Base-by-base conservation (phyloP, 495 filamentous ascomycete species). In the Tuber microsphaerosporum region DNA sequence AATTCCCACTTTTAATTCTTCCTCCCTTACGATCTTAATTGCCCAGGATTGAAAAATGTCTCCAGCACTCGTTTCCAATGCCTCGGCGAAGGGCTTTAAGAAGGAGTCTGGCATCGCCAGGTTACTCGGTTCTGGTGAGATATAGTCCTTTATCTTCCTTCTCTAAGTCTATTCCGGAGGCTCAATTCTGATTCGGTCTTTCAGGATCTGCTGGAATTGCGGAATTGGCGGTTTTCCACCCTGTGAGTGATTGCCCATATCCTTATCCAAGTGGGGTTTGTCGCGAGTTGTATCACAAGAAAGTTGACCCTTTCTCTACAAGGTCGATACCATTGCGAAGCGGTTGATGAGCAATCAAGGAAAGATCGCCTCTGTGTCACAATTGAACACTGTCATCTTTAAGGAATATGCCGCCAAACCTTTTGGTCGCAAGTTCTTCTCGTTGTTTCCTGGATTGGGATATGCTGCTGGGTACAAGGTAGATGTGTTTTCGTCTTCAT, bases 401-500 rank as follows among this genome's bases (percentile, higher is more conserved):
- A 95, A 91, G 85, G 92, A 97, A 77, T 91, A 92, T 84, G 93
- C 94, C 78, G 83, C 86, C 76, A 93, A 92, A 17, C 76, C 91
- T 65, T 77, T 88, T 10, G 88, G 86, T 37, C 87, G 87, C 76
- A 97, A 97, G 83, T 97, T 97, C 85, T 90, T 97, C 83, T 97
- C 95, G 43, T 87, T 99, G 42, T 99, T 99, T 85, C 95, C 95
- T 61, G 95, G 95, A 77, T 87, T 99, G 68, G 95, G 95, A 79
- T 99, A 98, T 83, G 95, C 95, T 43, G 95, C 95, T 72, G 93
- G 94, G 73, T 99, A 99, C 86, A 99, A 99, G 89, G 92, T 95
- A 78, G 69, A 85, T 83, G 19, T 26, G 73, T 65, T 75, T 34
- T 16, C 42, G 34, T 34, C 34, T 45, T 51, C 16, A 9, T n/a